Base-by-base conservation (phyloP, 2,329 filamentous ascomycete species). In the Hortaea sp. region DNA sequence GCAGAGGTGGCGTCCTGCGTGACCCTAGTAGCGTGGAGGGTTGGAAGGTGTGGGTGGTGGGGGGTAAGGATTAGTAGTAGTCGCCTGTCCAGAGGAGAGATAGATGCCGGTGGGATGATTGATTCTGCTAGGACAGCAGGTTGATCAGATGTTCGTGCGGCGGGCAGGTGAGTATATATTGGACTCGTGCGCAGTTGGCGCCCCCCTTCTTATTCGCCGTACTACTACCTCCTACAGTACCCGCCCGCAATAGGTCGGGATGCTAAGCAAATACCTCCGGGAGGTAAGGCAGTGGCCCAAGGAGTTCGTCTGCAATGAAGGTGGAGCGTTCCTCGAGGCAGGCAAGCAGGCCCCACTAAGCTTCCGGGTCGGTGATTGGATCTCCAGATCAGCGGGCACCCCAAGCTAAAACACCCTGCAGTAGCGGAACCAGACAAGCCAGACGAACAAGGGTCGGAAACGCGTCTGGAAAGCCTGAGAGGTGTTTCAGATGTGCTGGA, bases 1-100 rank as follows among this genome's bases (percentile, higher is more conserved):
- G 49, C 49, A 52, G 49, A 47, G 46, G 40, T 35, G 42, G 45
- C 42, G 39, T 48, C 32, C 34, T 49, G 43, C 45, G 46, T 35
- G 45, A 39, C 41, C 29, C 40, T 41, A 35, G 12, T 42, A 41
- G 42, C 29, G 30, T 43, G 29, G 35, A 29, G 44, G 40, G 20
- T 20, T 20, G 20, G n/a, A 10, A 39, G 13, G 38, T 29, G 38
- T 28, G 29, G 37, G 12, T 29, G 42, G 39, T 47, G 32, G 32
- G 32, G 20, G 20, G 2, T 20, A 20, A 20, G 20, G 20, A 20
- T 20, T 20, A 20, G 20, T 20, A 20, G 20, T 20, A 20, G 43
- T 42, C 39, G 42, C 43, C 40, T 32, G 48, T 47, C 38, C 48
- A 45, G 48, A 44, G 29, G 42, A 45, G 44, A n/a, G 31, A 20